phyloP scores from a whole-genome alignment of 306 rosid species.

The Vicia villosa region DNA sequence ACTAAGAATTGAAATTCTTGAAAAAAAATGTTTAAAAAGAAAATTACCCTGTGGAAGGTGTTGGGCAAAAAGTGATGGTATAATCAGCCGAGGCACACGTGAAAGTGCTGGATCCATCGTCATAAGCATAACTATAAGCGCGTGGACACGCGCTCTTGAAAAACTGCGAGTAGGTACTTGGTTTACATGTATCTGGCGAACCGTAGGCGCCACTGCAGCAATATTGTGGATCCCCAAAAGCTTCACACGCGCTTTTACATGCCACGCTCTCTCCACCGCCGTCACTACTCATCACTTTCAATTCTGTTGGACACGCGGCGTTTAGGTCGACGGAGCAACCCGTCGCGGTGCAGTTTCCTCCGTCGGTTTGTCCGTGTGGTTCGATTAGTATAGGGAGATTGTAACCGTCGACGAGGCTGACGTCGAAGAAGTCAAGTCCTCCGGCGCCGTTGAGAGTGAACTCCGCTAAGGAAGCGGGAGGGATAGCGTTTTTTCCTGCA shows the following conservation, averaged over 20 bases:
- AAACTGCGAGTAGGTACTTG: conserved; percentile 67
- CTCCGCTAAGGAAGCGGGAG: conserved; percentile 75
- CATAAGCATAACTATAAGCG: conserved; percentile 90
- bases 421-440: conserved; percentile 84
- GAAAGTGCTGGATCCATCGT: conserved; percentile 87
- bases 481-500: conserved; percentile 53
- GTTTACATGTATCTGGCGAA: conserved; percentile 65
- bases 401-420: conserved; percentile 90
- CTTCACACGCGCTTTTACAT: conserved; percentile 94
- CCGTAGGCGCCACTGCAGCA: conserved; percentile 83
- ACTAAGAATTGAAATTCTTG: neutral
- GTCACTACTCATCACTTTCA: conserved; percentile 40
- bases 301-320: conserved; percentile 66
- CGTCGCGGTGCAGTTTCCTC: conserved; percentile 67
- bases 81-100: conserved; percentile 78
- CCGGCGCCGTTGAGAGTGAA: conserved; percentile 71
- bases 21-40: no score
- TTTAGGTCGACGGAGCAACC: conserved; percentile 74
- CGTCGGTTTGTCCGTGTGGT: conserved; percentile 54
- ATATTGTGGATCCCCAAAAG: conserved; percentile 71
- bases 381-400: conserved; percentile 70
- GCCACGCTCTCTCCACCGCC: conserved; percentile 55
- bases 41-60: conserved; percentile 53
- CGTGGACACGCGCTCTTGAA: conserved; percentile 79
- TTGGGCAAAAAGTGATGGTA: conserved; percentile 68